Base-by-base conservation (phyloP, 257 asterid species). In the Catharanthus roseus region DNA sequence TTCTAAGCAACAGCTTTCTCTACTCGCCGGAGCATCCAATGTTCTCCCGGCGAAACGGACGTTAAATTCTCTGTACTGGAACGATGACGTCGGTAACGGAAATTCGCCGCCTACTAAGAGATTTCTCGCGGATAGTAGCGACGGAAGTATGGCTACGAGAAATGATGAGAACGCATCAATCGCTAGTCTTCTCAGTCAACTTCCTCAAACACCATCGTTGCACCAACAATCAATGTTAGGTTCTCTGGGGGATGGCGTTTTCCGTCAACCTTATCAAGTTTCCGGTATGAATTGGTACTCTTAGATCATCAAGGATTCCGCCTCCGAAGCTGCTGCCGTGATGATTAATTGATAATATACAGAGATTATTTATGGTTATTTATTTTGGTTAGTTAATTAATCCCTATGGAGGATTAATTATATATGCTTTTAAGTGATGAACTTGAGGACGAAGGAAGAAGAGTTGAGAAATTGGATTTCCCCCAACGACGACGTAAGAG, bases 161-260 rank as follows among this genome's bases (percentile, higher is more conserved):
- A 81, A 78, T 9, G 87, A 84, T 4, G 72, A 78, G 0, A 78
- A 78, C 12, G 76, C 74, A 36, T 85, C 95, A 0, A 80, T 87
- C 0, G 89, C 84, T 18, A 80, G 66, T 6, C 80, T 89, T 4
- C 69, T 87, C 16, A 78, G 88, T 42, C 96, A 86, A 76, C 76
- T 88, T 44, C 97, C 93, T 4, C 91, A 85, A 72, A 81, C 86
- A 5, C 58, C 86, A 1, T 73, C 88, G 62, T 29, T 80, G 74
- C 84, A 80, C 45, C 95, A 89, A 31, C 87, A 86, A 72, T 51
- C 86, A 71, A 77, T 85, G 80, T 73, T 90, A 8, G 97, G 95
- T 4, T 80, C 82, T 24, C 80, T 86, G 16, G 86, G 84, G 1
- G 96, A 89, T 10, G 95, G 95, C 69, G 91, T 85, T 23, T 86